A percentile compares a stretch with the other conserved stretches of the same genome.
Evolutionary conservation across 23 red algal species (phyloP).

Genomic region (Gracilaria vermiculophylla): DNA sequence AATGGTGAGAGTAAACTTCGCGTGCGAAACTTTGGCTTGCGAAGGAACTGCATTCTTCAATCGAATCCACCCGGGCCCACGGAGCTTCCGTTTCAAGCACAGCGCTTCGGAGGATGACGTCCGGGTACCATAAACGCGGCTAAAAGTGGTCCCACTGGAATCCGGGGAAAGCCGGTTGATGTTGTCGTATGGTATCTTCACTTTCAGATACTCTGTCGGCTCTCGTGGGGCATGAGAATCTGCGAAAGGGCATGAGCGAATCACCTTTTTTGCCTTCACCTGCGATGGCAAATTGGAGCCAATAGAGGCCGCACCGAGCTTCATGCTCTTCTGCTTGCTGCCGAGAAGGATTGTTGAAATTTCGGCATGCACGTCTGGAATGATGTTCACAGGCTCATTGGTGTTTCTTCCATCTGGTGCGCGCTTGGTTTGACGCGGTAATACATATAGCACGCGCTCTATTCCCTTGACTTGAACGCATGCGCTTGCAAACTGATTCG

Average conservation of each 20-base stretch:
- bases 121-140: constrained; percentile 77
- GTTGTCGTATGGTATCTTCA: constrained; percentile 78
- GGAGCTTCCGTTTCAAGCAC: constrained; percentile 66
- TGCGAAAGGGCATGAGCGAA: constrained; percentile 59
- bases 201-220: constrained; percentile 74
- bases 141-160: constrained; percentile 70
- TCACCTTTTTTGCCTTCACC: constrained; percentile 65
- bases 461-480: constrained; percentile 77
- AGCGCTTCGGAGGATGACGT: constrained; percentile 66
- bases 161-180: constrained; percentile 22
- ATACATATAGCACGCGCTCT: constrained; percentile 74
- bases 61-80: constrained; percentile 87
- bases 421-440: constrained; percentile 51
- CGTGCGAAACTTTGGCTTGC: constrained; percentile 49
- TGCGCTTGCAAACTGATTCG: constrained; percentile 31
- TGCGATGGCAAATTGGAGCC: constrained; percentile 32
- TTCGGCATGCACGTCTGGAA: constrained; percentile 59
- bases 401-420: constrained; percentile 10
- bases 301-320: neutral
- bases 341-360: constrained; percentile 41
- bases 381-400: constrained; percentile 31
- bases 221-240: constrained; percentile 59
- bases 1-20: constrained; percentile 41
- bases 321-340: neutral
- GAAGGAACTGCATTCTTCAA: constrained; percentile 50